Evolutionary conservation across 2,329 filamentous ascomycete species (phyloP).

Genomic region (Arthrocladium fulminans): DNA sequence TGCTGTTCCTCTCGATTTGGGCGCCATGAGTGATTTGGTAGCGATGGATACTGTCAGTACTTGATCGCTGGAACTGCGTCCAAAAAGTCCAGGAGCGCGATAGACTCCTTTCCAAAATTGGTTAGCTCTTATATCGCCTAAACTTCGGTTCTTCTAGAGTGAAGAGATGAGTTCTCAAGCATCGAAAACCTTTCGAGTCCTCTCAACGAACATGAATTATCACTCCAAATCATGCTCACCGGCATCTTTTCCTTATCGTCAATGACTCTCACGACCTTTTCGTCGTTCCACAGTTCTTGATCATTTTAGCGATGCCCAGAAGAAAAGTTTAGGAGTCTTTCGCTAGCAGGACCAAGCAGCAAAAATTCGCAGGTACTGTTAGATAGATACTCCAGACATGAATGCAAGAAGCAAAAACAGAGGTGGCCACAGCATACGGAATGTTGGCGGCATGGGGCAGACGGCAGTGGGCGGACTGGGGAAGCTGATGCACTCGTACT

Average conservation of each 20-base stretch:
- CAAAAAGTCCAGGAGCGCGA: conserved; percentile 6
- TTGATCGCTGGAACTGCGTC: not conserved
- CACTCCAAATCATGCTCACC: not conserved
- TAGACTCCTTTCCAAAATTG: not conserved
- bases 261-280: conserved; percentile 49
- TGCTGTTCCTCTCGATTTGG: conserved; percentile 20
- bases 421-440: too few species aligned
- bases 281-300: conserved; percentile 66
- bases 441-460: too few species aligned
- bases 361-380: conserved; percentile 72
- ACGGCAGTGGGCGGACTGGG: too few species aligned
- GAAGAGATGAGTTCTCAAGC: not conserved
- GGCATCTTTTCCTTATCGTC: conserved; percentile 78
- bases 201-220: not conserved
- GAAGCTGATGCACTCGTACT: too few species aligned
- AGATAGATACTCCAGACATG: conserved; percentile 94
- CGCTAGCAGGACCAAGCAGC: conserved; percentile 88
- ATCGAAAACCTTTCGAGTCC: not conserved
- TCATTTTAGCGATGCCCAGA: conserved; percentile 89
- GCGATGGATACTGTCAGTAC: not conserved
- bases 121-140: not conserved
- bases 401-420: too few species aligned
- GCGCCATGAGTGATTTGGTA: conserved; percentile 13
- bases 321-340: conserved; percentile 77
- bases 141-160: not conserved